phyloP scores from a whole-genome alignment of 148 eudicot genomes.

The Cornus controversa region DNA sequence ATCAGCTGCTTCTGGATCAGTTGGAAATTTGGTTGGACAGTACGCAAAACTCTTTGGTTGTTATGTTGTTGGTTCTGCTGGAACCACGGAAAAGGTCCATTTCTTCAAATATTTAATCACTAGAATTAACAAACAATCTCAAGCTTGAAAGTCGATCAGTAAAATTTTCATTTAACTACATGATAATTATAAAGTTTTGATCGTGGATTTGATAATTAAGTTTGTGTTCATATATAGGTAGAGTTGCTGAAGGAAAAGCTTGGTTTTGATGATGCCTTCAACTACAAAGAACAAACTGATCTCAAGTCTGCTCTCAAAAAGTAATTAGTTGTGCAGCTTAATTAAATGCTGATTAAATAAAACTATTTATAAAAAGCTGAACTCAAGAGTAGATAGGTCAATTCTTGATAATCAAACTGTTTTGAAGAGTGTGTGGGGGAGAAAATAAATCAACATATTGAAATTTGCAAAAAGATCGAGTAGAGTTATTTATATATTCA shows the following conservation, averaged over 20 bases:
- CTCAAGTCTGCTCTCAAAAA: conserved; percentile 47
- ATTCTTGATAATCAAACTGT: too few species aligned
- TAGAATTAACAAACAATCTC: too few species aligned
- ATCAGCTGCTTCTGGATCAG: conserved; percentile 70
- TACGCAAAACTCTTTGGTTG: conserved; percentile 66
- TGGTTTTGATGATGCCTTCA: conserved; percentile 67
- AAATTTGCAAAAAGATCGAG: too few species aligned
- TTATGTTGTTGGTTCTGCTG: conserved; percentile 70
- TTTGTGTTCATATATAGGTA: conserved; percentile 32
- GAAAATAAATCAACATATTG: too few species aligned
- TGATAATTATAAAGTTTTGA: too few species aligned
- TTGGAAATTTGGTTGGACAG: conserved; percentile 66
- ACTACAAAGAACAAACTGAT: conserved; percentile 56
- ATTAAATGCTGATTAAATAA: too few species aligned
- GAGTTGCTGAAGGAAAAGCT: conserved; percentile 49
- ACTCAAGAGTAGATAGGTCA: too few species aligned
- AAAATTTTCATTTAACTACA: too few species aligned
- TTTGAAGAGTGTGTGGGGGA: too few species aligned
- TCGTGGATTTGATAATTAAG: not conserved
- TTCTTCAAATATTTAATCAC: not conserved
- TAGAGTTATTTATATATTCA: too few species aligned
- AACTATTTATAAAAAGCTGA: too few species aligned
- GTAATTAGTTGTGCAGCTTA: conserved; percentile 15
- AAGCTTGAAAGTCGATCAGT: too few species aligned
- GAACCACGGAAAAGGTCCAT: conserved; percentile 45